phyloP scores from a whole-genome alignment of 2,329 filamentous ascomycete species.

The Lasiodiplodia theobromae region DNA sequence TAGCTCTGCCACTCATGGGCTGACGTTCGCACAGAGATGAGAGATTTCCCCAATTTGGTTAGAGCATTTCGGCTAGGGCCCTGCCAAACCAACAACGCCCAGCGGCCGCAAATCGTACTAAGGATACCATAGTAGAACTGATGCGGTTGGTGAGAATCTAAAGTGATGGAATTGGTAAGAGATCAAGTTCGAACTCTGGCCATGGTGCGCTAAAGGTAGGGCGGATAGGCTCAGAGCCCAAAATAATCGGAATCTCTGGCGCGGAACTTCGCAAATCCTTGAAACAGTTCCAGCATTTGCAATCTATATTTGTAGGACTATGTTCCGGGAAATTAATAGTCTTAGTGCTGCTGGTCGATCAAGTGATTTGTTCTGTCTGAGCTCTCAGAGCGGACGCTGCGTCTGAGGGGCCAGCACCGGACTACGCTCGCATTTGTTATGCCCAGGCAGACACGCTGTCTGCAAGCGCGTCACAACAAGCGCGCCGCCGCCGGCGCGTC shows the following conservation, averaged over 20 bases:
- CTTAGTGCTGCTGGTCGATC: not conserved
- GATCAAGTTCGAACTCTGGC: not conserved
- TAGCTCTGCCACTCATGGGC: not conserved
- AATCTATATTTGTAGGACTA: no score
- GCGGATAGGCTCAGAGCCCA: no score
- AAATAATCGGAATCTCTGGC: no score
- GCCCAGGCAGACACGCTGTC: no score
- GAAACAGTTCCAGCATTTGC: not conserved
- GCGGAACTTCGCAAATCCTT: no score
- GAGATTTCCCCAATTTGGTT: not conserved
- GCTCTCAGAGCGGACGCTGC: not conserved
- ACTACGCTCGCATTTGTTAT: not conserved
- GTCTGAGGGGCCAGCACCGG: not conserved
- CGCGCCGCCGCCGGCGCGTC: no score
- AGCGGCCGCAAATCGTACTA: not conserved
- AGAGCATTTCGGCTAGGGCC: not conserved
- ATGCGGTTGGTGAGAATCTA: not conserved
- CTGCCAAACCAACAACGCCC: not conserved
- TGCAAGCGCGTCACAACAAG: no score
- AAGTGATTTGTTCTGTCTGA: not conserved
- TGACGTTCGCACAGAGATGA: not conserved
- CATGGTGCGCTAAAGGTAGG: no score
- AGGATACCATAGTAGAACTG: not conserved
- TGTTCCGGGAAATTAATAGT: not conserved
- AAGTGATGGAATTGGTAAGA: not conserved